These are phyloP conservation scores for Shiraia sp. DNA, from an alignment of 2,329 filamentous ascomycete genomes.

Conservation along the genomic window DNA sequence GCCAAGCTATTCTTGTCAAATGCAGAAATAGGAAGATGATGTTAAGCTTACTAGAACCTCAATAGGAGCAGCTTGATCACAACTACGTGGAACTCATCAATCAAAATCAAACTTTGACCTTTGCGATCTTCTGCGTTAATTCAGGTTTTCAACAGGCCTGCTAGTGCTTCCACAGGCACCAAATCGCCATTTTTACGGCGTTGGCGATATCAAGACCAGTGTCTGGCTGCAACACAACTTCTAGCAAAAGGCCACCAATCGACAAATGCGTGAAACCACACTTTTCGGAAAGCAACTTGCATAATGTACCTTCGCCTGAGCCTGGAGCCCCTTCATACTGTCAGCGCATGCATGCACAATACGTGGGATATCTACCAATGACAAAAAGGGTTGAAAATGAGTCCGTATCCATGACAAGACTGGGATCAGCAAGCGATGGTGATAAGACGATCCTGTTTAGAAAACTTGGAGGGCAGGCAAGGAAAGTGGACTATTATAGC, in stretches of 20 bases:
- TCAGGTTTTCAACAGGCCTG: not conserved
- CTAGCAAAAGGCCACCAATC: conserved; percentile 25
- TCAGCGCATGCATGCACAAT: conserved; percentile 5
- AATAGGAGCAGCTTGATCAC: conserved; percentile 5
- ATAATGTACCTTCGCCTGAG: conserved; percentile 41
- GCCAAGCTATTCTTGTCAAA: not conserved
- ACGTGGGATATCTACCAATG: conserved; percentile 6
- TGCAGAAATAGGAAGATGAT: not conserved
- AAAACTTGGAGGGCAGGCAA: no score
- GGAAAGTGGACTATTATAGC: no score
- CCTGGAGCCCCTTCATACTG: conserved; percentile 29
- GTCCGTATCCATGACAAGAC: not conserved
- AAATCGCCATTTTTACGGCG: conserved; percentile 1
- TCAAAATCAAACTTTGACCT: not conserved
- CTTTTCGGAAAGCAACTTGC: conserved; percentile 18
- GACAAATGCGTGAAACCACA: conserved; percentile 28
- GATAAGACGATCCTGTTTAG: no score
- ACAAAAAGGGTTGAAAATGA: conserved; percentile 7
- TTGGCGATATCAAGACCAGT: not conserved
- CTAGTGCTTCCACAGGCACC: conserved; percentile 1
- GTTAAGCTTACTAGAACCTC: conserved; percentile 2
- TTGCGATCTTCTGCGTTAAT: not conserved
- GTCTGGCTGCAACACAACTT: not conserved
- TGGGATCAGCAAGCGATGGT: no score
- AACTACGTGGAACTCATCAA: conserved; percentile 6